A percentile compares a stretch with the other conserved stretches of the same genome.
Evolutionary conservation across 345 rosid genomes (phyloP).

Genomic region (Brassica carinata): DNA sequence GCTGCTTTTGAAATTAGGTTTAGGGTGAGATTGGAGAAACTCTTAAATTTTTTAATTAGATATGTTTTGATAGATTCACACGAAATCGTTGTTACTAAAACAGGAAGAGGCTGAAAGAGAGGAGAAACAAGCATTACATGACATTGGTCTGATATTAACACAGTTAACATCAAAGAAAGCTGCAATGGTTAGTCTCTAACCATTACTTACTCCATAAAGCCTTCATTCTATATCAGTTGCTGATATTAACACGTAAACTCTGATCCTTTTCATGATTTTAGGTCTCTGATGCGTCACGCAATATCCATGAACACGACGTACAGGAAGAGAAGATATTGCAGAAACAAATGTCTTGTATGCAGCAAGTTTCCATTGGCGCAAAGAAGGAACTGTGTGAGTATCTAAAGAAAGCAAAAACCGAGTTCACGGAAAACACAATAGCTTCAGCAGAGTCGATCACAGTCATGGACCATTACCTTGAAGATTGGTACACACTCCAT

Average conservation of each 20-base stretch:
- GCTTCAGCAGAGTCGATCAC: constrained; percentile 58
- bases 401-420: constrained; percentile 44
- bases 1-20: constrained; percentile 60
- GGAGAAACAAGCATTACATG: constrained; percentile 68
- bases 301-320: constrained; percentile 44
- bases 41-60: constrained; percentile 18
- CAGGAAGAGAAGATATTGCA: constrained; percentile 62
- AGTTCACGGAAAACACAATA: constrained; percentile 63
- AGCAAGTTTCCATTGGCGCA: constrained; percentile 59
- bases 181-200: constrained; percentile 54
- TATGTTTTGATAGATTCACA: constrained; percentile 2
- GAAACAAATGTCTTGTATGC: constrained; percentile 58
- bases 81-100: constrained; percentile 15
- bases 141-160: constrained; percentile 62
- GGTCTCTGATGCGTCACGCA: constrained; percentile 69
- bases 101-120: constrained; percentile 84
- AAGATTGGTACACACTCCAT: constrained; percentile 55
- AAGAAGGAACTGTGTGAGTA: constrained; percentile 54
- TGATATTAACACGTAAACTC: too few relatives aligned
- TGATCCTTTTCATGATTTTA: too few relatives aligned
- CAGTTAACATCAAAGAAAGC: constrained; percentile 66
- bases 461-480: constrained; percentile 56
- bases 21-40: constrained; percentile 47
- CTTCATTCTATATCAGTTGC: neutral
- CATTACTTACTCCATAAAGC: neutral